Conservation (phyloP, 352 stramenopile genomes). For the Peronospora farinosa region DNA sequence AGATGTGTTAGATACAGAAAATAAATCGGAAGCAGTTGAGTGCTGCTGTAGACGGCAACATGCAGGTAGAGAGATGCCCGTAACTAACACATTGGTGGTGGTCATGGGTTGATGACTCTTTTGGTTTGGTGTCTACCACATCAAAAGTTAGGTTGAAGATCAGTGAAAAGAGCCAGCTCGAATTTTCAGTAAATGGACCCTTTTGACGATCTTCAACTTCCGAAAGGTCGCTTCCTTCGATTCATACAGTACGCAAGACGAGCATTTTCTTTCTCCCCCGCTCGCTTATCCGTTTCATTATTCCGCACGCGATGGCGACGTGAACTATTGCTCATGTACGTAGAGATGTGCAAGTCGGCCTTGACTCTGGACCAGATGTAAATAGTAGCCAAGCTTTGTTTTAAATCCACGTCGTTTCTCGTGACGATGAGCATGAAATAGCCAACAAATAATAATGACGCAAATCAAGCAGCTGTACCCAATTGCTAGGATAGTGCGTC, state of each 20-base stretch:
- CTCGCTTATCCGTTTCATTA: too few relatives aligned
- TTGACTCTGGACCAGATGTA: neutral
- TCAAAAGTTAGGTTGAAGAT: neutral
- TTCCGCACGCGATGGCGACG: too few relatives aligned
- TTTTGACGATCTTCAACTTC: too few relatives aligned
- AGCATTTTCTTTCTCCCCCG: too few relatives aligned
- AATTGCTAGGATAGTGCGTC: too few relatives aligned
- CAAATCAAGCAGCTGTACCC: neutral
- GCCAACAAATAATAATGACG: neutral
- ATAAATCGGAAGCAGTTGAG: neutral
- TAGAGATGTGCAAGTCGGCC: too few relatives aligned
- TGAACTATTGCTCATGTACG: too few relatives aligned
- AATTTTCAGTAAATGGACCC: too few relatives aligned
- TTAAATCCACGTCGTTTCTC: neutral
- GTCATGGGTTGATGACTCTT: neutral
- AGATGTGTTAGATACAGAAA: conserved; percentile 1
- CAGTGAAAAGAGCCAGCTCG: too few relatives aligned
- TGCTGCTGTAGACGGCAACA: conserved; percentile 12
- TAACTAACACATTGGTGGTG: conserved; percentile 7
- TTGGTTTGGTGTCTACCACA: neutral
- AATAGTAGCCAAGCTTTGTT: neutral
- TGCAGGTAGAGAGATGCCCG: conserved; percentile 17
- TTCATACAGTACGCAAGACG: too few relatives aligned
- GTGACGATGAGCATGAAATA: neutral
- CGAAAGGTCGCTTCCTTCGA: too few relatives aligned